Conservation (phyloP, 495 filamentous ascomycete species). For the Penicillium canariense region DNA sequence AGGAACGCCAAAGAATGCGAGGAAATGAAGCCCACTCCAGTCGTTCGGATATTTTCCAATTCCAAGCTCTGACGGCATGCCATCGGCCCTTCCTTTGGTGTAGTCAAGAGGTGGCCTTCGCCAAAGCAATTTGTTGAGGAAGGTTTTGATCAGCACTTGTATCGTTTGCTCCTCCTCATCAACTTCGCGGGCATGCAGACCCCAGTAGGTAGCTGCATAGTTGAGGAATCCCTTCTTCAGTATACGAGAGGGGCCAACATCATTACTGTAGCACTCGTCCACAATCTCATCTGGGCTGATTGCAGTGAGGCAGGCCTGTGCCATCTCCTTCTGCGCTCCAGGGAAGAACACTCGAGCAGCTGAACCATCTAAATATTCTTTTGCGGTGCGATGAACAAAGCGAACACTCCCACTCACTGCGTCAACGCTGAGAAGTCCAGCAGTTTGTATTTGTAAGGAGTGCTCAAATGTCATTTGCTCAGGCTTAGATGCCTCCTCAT, state of each 20-base stretch:
- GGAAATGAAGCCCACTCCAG: slow-evolving; percentile 33
- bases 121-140: slow-evolving; percentile 39
- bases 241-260: slow-evolving; percentile 6
- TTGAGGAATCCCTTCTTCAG: slow-evolving; percentile 12
- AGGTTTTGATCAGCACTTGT: slow-evolving; percentile 31
- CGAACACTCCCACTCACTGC: slow-evolving; percentile 22
- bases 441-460: slow-evolving; percentile 4
- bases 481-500: no score
- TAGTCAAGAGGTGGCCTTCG: slow-evolving; percentile 26
- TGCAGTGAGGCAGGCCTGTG: slow-evolving; percentile 27
- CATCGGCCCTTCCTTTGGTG: neutral
- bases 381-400: slow-evolving; percentile 33
- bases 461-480: no score
- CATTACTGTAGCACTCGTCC: slow-evolving; percentile 33
- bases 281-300: slow-evolving; percentile 34
- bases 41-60: slow-evolving; percentile 28
- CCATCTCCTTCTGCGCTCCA: slow-evolving; percentile 30
- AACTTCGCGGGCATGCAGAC: slow-evolving; percentile 28
- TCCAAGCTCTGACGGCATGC: slow-evolving; percentile 23
- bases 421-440: slow-evolving; percentile 30
- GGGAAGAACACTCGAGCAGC: slow-evolving; percentile 36
- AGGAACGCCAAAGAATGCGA: slow-evolving; percentile 30
- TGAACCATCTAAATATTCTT: slow-evolving; percentile 31
- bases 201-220: slow-evolving; percentile 36
- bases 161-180: slow-evolving; percentile 32